phyloP scores from a whole-genome alignment of 331 rosid species.

The Malus hybrid region DNA sequence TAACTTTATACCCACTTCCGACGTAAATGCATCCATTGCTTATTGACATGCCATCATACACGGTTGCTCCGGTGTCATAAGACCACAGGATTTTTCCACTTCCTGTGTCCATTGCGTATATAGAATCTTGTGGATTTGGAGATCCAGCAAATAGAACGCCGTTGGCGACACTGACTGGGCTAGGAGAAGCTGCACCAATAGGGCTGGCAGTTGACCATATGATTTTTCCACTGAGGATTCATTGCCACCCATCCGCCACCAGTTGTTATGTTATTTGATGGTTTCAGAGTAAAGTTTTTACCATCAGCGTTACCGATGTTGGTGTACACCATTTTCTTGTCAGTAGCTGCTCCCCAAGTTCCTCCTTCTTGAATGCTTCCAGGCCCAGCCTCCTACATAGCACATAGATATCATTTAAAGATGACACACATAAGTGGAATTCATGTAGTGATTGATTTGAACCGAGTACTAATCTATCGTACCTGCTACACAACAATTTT shows the following conservation, averaged over 20 bases:
- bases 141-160: conserved; percentile 56
- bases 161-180: conserved; percentile 58
- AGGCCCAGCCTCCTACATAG: conserved; percentile 34
- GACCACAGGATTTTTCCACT: conserved; percentile 49
- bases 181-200: conserved; percentile 12
- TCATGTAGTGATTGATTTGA: no score
- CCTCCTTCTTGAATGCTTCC: conserved; percentile 36
- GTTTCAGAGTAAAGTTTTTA: conserved; percentile 33
- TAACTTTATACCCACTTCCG: conserved; percentile 4
- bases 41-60: conserved; percentile 46
- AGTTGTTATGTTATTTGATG: conserved; percentile 22
- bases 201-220: conserved; percentile 47
- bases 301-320: conserved; percentile 25
- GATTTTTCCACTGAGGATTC: conserved; percentile 33
- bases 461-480: no score
- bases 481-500: no score
- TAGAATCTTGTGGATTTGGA: conserved; percentile 12
- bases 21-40: conserved; percentile 15
- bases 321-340: conserved; percentile 26
- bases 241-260: conserved; percentile 58
- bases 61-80: conserved; percentile 29
- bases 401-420: no score
- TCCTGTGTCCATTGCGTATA: conserved; percentile 35
- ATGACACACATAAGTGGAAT: no score
- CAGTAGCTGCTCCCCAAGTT: conserved; percentile 43